Base-by-base conservation (phyloP, 2,329 filamentous ascomycete genomes). In the Neopestalotiopsis rosae region DNA sequence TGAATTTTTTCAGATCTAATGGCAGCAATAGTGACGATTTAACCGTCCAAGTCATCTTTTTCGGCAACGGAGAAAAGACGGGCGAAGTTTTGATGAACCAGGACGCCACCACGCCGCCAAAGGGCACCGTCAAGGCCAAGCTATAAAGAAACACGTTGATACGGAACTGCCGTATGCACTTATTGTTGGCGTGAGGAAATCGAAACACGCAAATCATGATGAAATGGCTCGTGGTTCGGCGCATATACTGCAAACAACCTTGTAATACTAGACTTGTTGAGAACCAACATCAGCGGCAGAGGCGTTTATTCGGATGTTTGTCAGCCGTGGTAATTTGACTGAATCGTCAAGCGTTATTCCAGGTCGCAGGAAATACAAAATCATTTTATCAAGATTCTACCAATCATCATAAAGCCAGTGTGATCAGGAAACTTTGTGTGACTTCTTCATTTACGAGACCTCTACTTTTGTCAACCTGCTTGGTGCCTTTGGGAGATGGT, bases 21-120 rank as follows among this genome's bases (percentile, higher is more conserved):
- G 61, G 34, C 5, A 58, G 2, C n/a, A 57, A 59, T 70, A 95
- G 94, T 74, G 96, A 99, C 78, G 96, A 99, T 79, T 84, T 99
- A 71, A 99, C 96, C 0, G 95, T 99, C 17, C 94, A 99, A 80
- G 96, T 99, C 70, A 97, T 99, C 77, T 99, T 99, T 87, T 99
- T 99, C 76, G 96, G 96, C 70, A 90, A 97, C 74, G 89, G 91
- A 45, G 85, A 91, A 66, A 91, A 91, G 78, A 92, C 88, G 38
- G 94, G 95, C 45, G 91, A 92, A 71, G 92, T 98, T 5, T 88
- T 91, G 5, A 80, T 97, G 69, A 99, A 98, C 81, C 86, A 91
- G 72, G 95, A 98, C 76, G 96, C 96, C 1, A 97, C 91, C 70
- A 93, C 92, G 52, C 79, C 84, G 2, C 82, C 83, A 65, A 74